phyloP scores from a whole-genome alignment of 164 flowering plant genomes.

The Cinnamomum micranthum region DNA sequence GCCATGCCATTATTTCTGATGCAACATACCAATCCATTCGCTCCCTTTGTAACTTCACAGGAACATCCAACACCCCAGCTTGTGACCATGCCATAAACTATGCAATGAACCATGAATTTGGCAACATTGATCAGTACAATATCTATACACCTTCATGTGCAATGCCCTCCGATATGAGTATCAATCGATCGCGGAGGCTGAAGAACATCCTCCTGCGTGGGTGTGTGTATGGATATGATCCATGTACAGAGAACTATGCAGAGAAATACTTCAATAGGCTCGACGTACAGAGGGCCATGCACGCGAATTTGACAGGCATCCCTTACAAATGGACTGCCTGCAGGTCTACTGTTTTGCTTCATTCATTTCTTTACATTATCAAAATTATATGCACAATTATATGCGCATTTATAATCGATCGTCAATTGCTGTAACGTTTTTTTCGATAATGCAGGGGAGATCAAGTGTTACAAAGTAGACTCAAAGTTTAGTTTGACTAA shows the following conservation, averaged over 20 bases:
- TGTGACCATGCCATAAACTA: conserved; percentile 46
- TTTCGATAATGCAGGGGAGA: too few species aligned
- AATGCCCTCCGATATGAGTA: conserved; percentile 14
- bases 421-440: too few species aligned
- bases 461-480: too few species aligned
- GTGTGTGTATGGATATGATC: conserved; percentile 50
- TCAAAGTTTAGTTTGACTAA: too few species aligned
- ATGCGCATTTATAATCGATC: too few species aligned
- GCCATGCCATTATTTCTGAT: conserved; percentile 78
- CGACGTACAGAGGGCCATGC: conserved; percentile 58
- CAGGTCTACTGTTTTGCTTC: conserved; percentile 32
- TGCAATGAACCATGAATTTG: conserved; percentile 66
- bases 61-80: conserved; percentile 17
- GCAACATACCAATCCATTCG: conserved; percentile 53
- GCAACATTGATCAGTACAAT: conserved; percentile 81
- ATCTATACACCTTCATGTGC: conserved; percentile 68
- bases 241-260: conserved; percentile 40
- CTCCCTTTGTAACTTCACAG: conserved; percentile 48
- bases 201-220: conserved; percentile 46
- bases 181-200: conserved; percentile 29
- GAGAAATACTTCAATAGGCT: conserved; percentile 39
- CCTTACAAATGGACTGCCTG: conserved; percentile 44
- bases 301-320: conserved; percentile 48
- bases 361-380: neutral
- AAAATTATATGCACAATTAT: too few species aligned